Percentiles rank a stretch among this genome's conserved stretches.
Conservation (phyloP, 78 protist species). For the Capsaspora owczarzaki region DNA sequence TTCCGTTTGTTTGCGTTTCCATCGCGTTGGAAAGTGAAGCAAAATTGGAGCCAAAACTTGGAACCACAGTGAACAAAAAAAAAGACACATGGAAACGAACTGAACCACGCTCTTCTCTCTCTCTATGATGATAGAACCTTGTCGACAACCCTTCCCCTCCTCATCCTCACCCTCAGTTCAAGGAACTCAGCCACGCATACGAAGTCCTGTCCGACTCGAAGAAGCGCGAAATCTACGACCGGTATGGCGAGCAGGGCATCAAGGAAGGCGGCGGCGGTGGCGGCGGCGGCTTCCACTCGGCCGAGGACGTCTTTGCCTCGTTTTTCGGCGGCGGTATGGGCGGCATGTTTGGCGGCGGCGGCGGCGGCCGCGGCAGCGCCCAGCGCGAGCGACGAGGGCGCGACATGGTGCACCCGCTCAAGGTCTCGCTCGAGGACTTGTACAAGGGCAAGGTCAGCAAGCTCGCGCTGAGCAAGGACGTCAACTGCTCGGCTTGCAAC, state of each 20-base stretch:
- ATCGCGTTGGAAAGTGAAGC: no score
- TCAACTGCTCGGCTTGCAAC: slow-evolving; percentile 75
- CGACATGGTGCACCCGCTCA: slow-evolving; percentile 2
- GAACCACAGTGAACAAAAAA: no score
- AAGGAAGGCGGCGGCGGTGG: slow-evolving; percentile 37
- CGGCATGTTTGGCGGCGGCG: slow-evolving; percentile 26
- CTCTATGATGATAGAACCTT: no score
- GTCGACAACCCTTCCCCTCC: no score
- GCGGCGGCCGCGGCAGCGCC: slow-evolving; percentile 14
- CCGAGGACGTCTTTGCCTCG: slow-evolving; percentile 24
- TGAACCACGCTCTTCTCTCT: no score
- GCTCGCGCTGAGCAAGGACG: slow-evolving; percentile 65
- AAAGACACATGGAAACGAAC: no score
- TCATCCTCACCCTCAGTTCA: no score
- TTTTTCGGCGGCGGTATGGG: slow-evolving; percentile 19
- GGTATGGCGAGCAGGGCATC: slow-evolving; percentile 62
- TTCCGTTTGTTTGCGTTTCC: no score
- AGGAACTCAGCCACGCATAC: slow-evolving; percentile 80
- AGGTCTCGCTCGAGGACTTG: slow-evolving; percentile 81
- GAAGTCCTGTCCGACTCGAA: slow-evolving; percentile 77
- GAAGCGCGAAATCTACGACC: slow-evolving; percentile 84
- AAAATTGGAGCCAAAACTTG: no score
- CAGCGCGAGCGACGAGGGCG: slow-evolving; percentile 5
- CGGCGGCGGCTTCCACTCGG: not conserved
- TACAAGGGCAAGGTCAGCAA: slow-evolving; percentile 87